Evolutionary conservation across 345 rosid genomes (phyloP).

Genomic region (Pistacia vera): DNA sequence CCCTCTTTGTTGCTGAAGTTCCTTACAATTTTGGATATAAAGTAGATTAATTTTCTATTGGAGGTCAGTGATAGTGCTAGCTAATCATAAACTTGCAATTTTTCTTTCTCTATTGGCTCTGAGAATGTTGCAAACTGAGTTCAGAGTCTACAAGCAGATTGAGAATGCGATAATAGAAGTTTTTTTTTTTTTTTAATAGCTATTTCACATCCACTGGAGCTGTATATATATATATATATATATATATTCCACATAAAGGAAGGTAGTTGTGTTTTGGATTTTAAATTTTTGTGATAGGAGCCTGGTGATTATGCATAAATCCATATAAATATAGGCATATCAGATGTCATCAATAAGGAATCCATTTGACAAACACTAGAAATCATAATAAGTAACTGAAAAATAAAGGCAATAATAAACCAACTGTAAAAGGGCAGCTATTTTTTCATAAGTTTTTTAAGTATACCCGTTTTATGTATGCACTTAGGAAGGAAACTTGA

Average conservation of each 20-base stretch:
- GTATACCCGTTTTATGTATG: no score
- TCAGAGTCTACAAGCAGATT: not conserved
- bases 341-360: not conserved
- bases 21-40: not conserved
- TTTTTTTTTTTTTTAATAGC: not conserved
- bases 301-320: no score
- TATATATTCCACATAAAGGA: not conserved
- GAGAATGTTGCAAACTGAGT: not conserved
- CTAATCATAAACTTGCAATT: not conserved
- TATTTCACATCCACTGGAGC: not conserved
- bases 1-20: not conserved
- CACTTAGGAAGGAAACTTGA: no score
- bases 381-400: no score
- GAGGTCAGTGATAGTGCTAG: not conserved
- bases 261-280: not conserved
- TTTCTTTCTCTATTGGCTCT: not conserved
- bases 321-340: not conserved
- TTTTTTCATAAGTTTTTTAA: no score
- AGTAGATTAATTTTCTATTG: no score
- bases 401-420: no score
- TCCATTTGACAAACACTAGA: not conserved
- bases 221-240: no score
- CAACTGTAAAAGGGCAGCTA: no score
- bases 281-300: no score
- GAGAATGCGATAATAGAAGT: not conserved